Percentiles rank a stretch among this genome's conserved stretches.
Evolutionary conservation across 257 asterid genomes (phyloP).

Genomic region (Solanum tacnaense): DNA sequence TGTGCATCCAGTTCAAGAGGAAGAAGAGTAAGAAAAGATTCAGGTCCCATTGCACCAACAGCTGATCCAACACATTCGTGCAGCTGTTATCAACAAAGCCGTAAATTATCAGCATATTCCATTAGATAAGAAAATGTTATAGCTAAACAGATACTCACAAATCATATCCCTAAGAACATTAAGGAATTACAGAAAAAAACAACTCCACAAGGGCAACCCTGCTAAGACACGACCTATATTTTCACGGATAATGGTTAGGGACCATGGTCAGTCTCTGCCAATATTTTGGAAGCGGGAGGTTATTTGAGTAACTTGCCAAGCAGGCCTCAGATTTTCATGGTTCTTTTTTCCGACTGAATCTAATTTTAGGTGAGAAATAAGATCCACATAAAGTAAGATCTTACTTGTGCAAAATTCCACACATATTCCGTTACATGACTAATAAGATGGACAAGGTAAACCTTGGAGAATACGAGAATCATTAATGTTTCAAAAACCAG

Average conservation of each 20-base stretch:
- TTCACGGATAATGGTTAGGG: not conserved
- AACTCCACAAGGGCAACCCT: not conserved
- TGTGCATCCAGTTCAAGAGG: constrained; percentile 62
- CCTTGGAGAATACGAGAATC: not conserved
- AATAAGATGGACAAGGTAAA: not conserved
- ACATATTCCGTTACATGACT: not conserved
- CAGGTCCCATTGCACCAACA: constrained; percentile 90
- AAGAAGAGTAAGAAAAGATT: constrained; percentile 46
- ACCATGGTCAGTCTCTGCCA: not conserved
- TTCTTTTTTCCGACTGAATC: not conserved
- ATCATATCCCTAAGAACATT: not conserved
- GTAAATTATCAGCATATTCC: not conserved
- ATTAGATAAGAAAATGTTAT: not conserved
- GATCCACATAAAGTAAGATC: not conserved
- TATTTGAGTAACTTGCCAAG: not conserved
- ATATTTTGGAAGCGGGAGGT: not conserved
- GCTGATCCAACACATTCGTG: constrained; percentile 89
- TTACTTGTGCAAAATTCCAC: not conserved
- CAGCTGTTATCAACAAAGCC: constrained; percentile 43
- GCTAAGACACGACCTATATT: not conserved
- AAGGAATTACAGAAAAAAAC: not conserved
- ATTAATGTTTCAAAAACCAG: not conserved
- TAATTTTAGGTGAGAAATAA: not conserved
- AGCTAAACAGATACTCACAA: not conserved
- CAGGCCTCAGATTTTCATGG: not conserved